phyloP scores from a whole-genome alignment of 352 stramenopile species.

The Globisporangium okanoganense region DNA sequence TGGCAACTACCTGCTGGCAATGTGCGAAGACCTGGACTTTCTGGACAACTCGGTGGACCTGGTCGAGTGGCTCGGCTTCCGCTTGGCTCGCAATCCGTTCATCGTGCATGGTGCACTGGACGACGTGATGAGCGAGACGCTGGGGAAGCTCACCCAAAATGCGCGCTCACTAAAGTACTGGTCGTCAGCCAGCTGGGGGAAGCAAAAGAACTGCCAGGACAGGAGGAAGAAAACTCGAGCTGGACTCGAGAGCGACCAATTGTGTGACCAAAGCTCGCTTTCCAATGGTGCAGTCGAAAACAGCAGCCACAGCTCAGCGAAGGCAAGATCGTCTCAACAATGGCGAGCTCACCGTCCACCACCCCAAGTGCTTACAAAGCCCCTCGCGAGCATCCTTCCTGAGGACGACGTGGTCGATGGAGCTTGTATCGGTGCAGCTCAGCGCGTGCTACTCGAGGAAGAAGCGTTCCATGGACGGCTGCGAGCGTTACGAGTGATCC shows the following conservation, averaged over 20 bases:
- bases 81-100: slow-evolving; percentile 51
- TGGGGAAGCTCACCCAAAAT: slow-evolving; percentile 16
- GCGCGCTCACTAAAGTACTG: slow-evolving; percentile 26
- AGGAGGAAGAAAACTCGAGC: neutral
- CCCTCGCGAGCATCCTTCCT: slow-evolving; percentile 40
- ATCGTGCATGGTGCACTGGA: slow-evolving; percentile 36
- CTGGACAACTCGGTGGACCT: slow-evolving; percentile 36
- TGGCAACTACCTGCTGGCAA: slow-evolving; percentile 48
- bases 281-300: neutral
- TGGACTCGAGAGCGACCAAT: neutral
- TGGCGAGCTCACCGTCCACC: slow-evolving; percentile 15
- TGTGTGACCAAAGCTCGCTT: neutral
- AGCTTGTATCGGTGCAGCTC: slow-evolving; percentile 26
- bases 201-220: slow-evolving; percentile 2
- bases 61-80: slow-evolving; percentile 52
- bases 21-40: slow-evolving; percentile 55
- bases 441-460: slow-evolving; percentile 37
- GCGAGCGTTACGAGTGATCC: slow-evolving; percentile 14
- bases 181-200: slow-evolving; percentile 21
- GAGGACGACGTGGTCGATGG: slow-evolving; percentile 47
- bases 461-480: slow-evolving; percentile 39
- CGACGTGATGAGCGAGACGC: slow-evolving; percentile 15
- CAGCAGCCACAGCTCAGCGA: neutral
- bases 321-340: neutral
- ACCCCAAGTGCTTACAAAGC: slow-evolving; percentile 28